Base-by-base conservation (phyloP, 148 eudicot genomes). In the Oxyria digyna region DNA sequence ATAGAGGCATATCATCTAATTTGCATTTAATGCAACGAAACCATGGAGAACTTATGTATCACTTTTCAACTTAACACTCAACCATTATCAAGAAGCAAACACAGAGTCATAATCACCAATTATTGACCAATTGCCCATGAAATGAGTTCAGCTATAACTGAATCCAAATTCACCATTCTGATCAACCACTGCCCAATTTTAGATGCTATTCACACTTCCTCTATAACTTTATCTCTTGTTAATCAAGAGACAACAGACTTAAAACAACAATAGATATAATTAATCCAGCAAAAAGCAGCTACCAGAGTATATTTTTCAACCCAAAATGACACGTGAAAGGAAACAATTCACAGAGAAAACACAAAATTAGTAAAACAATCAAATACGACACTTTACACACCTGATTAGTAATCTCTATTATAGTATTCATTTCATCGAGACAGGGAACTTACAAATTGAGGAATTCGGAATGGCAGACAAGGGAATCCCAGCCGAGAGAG, bases 381-480 rank as follows among this genome's bases (percentile, higher is more conserved):
- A n/a, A 24, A 21, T 24, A 9, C 3, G 4, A 24, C 24, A 52
- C 29, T 52, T 21, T 23, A 13, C 29, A 52, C 31, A 24, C 31
- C 62, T 52, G 27, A 9, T 52, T 52, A 29, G 32, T 29, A 24
- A 52, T 52, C 62, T 2, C 4, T 52, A 3, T 6, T 35, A 35
- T 6, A 35, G 38, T 46, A 46, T 46, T n/a, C 4, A 17, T 46
- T 46, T 9, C 45, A 12, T 42, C n/a, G 55, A 49, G 26, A 21
- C 21, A 52, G 62, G 62, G 62, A 52, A 79, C 97, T 72, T 76
- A 92, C 97, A 72, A 52, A 79, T 92, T 87, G 81, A 89, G 91
- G 76, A 92, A 92, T 73, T 92, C 94, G 67, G 96, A 76, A 72
- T 92, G 97, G 67, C 96, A 92, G 73, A 92, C 82, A 67, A 92